Base-by-base conservation (phyloP, 345 rosid species). In the Lumnitzera racemosa region DNA sequence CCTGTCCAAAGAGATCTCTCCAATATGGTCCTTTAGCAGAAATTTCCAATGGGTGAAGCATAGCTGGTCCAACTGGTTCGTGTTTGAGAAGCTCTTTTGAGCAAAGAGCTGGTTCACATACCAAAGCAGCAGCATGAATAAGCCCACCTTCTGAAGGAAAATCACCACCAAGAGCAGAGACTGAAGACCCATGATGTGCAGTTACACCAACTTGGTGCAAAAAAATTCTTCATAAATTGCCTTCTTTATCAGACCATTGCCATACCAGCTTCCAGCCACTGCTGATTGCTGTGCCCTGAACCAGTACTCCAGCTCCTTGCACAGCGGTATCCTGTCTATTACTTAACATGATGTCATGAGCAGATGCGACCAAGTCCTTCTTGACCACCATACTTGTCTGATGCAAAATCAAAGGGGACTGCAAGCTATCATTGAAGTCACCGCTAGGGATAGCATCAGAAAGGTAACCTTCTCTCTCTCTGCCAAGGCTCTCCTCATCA, bases 201-300 rank as follows among this genome's bases (percentile, higher is more conserved):
- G 86, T 79, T 56, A 67, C 68, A 15, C 89, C 87, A 57, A 84
- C 96, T 72, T 80, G 79, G 68, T 77, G 96, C 86, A 94, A 74
- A 72, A 88, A 94, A 66, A 94, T 77, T 68, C 99, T 76, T 63
- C 84, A 80, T 53, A 88, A 94, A 11, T 86, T 92, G 11, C 89
- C 90, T 70, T 81, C 97, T 67, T 73, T 84, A 61, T 86, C 90
- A 12, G 89, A 61, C 90, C 96, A 90, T 78, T 94, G 81, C 97
- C 96, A 94, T n/a, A 96, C 96, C 70, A 94, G 77, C 71, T 94
- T 97, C 99, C 99, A 94, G 46, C 96, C 97, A 46, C 97, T 92
- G 56, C 99, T 97, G 62, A 90, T 90, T 63, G 81, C 95, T 70
- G 78, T 73, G 56, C 85, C 85, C 15, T 86, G 79, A 31, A 61